Conservation (phyloP, 441 rosid species). For the Eruca vesicaria region DNA sequence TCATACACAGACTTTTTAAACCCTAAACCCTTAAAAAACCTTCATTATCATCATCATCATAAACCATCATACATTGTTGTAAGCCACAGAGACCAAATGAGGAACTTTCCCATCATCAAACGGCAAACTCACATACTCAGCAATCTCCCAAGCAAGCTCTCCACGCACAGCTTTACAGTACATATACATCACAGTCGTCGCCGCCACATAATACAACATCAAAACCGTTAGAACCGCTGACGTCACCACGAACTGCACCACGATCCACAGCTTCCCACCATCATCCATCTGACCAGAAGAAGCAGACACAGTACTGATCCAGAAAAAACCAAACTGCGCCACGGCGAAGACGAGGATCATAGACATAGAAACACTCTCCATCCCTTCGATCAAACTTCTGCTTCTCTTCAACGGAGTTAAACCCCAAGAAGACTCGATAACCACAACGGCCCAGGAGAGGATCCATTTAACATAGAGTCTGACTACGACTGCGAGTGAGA, state of each 20-base stretch:
- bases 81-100: constrained; percentile 55
- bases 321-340: constrained; percentile 18
- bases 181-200: constrained; percentile 60
- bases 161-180: constrained; percentile 68
- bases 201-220: constrained; percentile 42
- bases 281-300: constrained; percentile 13
- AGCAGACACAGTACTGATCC: constrained; percentile 28
- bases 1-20: not conserved
- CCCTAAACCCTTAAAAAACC: not conserved
- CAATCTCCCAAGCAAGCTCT: constrained; percentile 74
- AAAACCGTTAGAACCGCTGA: constrained; percentile 40
- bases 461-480: constrained; percentile 50
- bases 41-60: constrained; percentile 15
- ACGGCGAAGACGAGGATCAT: constrained; percentile 35
- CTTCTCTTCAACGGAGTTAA: constrained; percentile 61
- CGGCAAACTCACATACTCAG: constrained; percentile 72
- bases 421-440: constrained; percentile 73
- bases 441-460: constrained; percentile 51
- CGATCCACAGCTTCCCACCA: constrained; percentile 37
- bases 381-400: constrained; percentile 43
- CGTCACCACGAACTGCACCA: constrained; percentile 42
- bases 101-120: constrained; percentile 73
- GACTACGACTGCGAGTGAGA: constrained; percentile 21
- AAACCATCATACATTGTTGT: not conserved
- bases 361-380: constrained; percentile 43